Percentiles rank a stretch among this genome's conserved stretches.
These are phyloP conservation scores for Pseudogymnoascus sp. DNA, from an alignment of 2,329 filamentous ascomycete species.

Conservation along the genomic window DNA sequence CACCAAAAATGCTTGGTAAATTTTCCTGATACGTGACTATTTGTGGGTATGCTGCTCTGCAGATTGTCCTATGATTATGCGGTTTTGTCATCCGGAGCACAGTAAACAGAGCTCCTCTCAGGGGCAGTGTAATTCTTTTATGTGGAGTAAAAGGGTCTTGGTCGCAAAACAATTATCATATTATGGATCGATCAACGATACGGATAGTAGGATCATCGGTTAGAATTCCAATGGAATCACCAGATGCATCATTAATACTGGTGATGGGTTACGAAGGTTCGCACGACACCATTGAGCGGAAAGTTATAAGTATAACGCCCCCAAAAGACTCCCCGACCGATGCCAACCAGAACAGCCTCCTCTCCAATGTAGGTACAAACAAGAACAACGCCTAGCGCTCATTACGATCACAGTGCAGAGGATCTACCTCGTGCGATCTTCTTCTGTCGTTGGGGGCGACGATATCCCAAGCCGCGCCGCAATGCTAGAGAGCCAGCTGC, in stretches of 20 bases:
- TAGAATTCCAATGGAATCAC: background rate
- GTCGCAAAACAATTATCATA: background rate
- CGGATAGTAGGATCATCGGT: background rate
- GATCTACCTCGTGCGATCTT: slow-evolving; percentile 3
- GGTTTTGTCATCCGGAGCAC: background rate
- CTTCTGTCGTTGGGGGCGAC: background rate
- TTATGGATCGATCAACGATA: background rate
- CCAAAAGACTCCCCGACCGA: background rate
- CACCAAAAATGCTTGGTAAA: background rate
- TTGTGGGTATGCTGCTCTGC: background rate
- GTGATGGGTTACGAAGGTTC: slow-evolving; percentile 1
- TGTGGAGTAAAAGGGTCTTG: background rate
- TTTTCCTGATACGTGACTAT: background rate
- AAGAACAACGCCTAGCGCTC: background rate
- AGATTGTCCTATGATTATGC: background rate
- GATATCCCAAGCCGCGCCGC: background rate
- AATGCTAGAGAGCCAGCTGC: background rate
- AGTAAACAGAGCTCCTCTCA: background rate
- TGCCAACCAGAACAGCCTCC: background rate
- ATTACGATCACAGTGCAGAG: background rate
- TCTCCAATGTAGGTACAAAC: background rate
- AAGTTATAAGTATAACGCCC: background rate
- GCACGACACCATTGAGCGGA: background rate
- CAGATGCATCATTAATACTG: background rate
- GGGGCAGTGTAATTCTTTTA: background rate